Evolutionary conservation across 345 rosid genomes (phyloP), one percentile per base, ranked within the genome.

Genomic region (Eucalyptus curtisii): DNA sequence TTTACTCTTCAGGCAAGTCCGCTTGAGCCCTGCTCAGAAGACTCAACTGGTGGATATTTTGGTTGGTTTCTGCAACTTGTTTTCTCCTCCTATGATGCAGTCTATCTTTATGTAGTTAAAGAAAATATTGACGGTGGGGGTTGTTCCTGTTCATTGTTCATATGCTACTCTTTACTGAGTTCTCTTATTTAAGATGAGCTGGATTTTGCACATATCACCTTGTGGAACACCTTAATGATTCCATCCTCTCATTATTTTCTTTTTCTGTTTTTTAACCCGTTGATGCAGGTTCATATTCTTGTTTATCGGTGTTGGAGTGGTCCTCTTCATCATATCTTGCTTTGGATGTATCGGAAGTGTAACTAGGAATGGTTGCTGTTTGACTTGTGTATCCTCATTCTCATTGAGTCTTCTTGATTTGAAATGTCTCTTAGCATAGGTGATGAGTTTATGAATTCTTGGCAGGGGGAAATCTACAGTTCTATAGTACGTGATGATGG

Each of bases 211-310:
- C 27, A 37, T 52, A 52, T 37, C 24, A 79, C 44, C 53, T 10
- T 37, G 30, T 37, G 27, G 47, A 76, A 22, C 81, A 37, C 25
- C 37, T 47, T 76, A 59, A 82, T 61, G 49, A 82, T 31, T 57
- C 47, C 89, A 40, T 76, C 47, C 47, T 76, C 55, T 81, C 33
- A 5, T 87, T 49, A 55, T 87, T 86, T 88, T 44, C 91, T 87
- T 89, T 86, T 89, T 87, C 40, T 64, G 49, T 61, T 53, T 87
- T 87, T 53, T 85, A 40, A 76, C 47, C 42, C 15, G 4, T 37
- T 76, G 82, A 61, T 94, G 91, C 96, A 98, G 99, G 99, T 98
- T 98, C 89, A 91, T 98, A 88, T 98, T 94, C 94, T 91, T 96
- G 93, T 97, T 97, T 89, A 90, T 98, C 90, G 99, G 96, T 86